Percentiles rank a stretch among this genome's conserved stretches.
Evolutionary conservation across 2,329 filamentous ascomycete genomes (phyloP).

Genomic region (Fusarium pseudocircinatum): DNA sequence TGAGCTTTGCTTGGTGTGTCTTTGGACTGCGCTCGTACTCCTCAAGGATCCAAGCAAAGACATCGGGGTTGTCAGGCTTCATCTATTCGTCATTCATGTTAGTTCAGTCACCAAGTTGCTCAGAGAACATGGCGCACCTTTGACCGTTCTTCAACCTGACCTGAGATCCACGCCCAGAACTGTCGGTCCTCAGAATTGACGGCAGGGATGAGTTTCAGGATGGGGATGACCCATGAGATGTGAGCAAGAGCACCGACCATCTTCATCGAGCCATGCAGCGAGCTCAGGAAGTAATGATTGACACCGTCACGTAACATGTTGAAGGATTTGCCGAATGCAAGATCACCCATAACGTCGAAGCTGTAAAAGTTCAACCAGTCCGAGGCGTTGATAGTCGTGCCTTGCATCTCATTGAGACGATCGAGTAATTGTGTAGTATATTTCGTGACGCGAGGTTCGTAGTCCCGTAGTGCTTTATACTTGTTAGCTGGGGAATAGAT

Average conservation of each 20-base stretch:
- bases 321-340: slow-evolving; percentile 52
- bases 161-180: slow-evolving; percentile 16
- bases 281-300: slow-evolving; percentile 42
- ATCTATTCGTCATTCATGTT: background rate
- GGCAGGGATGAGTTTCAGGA: slow-evolving; percentile 13
- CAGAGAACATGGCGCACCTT: background rate
- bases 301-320: slow-evolving; percentile 46
- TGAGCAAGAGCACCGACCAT: slow-evolving; percentile 37
- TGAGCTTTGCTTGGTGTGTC: slow-evolving; percentile 33
- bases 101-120: background rate
- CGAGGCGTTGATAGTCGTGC: slow-evolving; percentile 42
- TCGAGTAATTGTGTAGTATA: slow-evolving; percentile 40
- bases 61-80: slow-evolving; percentile 40
- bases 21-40: slow-evolving; percentile 37
- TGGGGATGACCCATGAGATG: slow-evolving; percentile 23
- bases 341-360: slow-evolving; percentile 54
- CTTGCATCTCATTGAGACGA: slow-evolving; percentile 17
- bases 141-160: slow-evolving; percentile 17
- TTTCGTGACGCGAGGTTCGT: slow-evolving; percentile 42
- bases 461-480: slow-evolving; percentile 26
- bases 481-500: background rate
- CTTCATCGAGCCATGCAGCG: slow-evolving; percentile 38
- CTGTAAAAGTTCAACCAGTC: slow-evolving; percentile 47
- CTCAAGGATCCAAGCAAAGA: slow-evolving; percentile 47
- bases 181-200: slow-evolving; percentile 4